Evolutionary conservation across 2,329 filamentous ascomycete genomes (phyloP).

Genomic region (Tricladium varicosporioides): DNA sequence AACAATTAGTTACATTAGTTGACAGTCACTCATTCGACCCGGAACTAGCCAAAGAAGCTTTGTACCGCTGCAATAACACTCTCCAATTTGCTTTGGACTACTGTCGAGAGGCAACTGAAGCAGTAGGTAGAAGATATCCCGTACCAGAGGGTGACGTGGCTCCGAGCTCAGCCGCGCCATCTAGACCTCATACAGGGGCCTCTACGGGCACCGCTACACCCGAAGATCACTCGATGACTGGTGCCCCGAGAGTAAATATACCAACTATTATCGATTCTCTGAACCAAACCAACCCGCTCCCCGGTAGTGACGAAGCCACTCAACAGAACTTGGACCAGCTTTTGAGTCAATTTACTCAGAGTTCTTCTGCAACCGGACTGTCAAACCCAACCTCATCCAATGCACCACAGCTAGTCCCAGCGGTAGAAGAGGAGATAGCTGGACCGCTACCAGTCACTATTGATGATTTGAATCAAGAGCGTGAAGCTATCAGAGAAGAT

Average conservation of each 20-base stretch:
- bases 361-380: neutral
- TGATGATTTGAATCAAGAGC: conserved; percentile 76
- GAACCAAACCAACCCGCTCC: conserved; percentile 11
- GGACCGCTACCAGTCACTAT: conserved; percentile 50
- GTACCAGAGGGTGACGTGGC: conserved; percentile 61
- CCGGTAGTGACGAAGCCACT: conserved; percentile 5
- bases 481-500: conserved; percentile 68
- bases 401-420: conserved; percentile 4
- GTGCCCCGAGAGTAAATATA: conserved; percentile 14
- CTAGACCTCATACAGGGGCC: conserved; percentile 33
- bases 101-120: conserved; percentile 60
- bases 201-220: conserved; percentile 30
- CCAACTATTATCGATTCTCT: conserved; percentile 20
- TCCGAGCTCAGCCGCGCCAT: conserved; percentile 25
- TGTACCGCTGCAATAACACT: conserved; percentile 78
- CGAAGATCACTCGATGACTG: conserved; percentile 26
- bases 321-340: conserved; percentile 20
- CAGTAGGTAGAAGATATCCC: conserved; percentile 62
- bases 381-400: conserved; percentile 3
- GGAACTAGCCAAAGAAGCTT: conserved; percentile 70
- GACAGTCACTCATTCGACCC: conserved; percentile 48
- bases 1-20: conserved; percentile 40
- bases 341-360: conserved; percentile 15
- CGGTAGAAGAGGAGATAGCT: conserved; percentile 4
- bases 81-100: conserved; percentile 66